A percentile compares a stretch with the other conserved stretches of the same genome.
These are phyloP conservation scores for Neurospora sp. DNA, from an alignment of 2,329 filamentous ascomycete genomes.

Conservation along the genomic window DNA sequence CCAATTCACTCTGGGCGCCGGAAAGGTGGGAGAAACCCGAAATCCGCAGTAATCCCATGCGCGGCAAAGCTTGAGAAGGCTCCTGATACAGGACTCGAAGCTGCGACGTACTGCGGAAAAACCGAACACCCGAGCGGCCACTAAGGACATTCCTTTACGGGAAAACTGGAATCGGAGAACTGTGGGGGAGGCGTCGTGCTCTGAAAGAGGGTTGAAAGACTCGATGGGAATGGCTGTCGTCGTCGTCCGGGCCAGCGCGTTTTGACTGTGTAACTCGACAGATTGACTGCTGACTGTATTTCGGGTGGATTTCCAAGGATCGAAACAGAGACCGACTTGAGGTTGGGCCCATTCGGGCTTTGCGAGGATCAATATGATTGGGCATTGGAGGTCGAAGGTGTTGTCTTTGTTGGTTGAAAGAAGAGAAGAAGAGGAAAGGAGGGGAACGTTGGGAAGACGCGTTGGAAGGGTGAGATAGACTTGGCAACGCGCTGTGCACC, in stretches of 20 bases:
- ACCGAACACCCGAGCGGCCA: constrained; percentile 31
- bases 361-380: constrained; percentile 14
- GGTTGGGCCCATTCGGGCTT: constrained; percentile 17
- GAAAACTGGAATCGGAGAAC: constrained; percentile 69
- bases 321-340: constrained; percentile 7
- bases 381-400: constrained; percentile 5
- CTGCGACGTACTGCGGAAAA: constrained; percentile 42
- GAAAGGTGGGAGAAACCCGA: constrained; percentile 24
- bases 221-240: constrained; percentile 16
- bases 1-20: constrained; percentile 47
- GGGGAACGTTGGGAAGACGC: constrained; percentile 1
- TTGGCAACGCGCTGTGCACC: constrained; percentile 7
- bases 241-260: constrained; percentile 7
- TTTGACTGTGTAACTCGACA: constrained; percentile 25
- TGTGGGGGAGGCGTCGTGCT: constrained; percentile 69
- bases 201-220: constrained; percentile 37
- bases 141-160: constrained; percentile 50
- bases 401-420: constrained; percentile 2
- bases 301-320: constrained; percentile 20
- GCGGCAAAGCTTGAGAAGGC: constrained; percentile 36
- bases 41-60: constrained; percentile 30
- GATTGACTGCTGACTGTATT: constrained; percentile 18
- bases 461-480: not conserved
- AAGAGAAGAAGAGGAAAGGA: not conserved
- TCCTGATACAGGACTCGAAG: constrained; percentile 52